phyloP scores from a whole-genome alignment of 1,139 yeast species.

The Zygoascus meyerae region DNA sequence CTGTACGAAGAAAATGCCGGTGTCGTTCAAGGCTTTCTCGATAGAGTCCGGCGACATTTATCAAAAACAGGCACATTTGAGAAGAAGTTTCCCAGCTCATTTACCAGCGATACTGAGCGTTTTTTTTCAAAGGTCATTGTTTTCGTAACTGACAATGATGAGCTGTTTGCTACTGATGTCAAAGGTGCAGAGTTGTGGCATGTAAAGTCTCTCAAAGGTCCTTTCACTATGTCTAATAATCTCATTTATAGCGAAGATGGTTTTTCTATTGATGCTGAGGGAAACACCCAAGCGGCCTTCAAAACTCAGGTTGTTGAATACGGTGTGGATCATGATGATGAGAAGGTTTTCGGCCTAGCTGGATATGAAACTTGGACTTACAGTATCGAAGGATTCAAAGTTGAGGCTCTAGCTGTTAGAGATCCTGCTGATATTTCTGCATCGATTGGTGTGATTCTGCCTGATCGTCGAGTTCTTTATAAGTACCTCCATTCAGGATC shows the following conservation, averaged over 20 bases:
- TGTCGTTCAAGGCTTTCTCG: slow-evolving; percentile 39
- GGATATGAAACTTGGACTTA: slow-evolving; percentile 5
- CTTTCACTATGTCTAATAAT: slow-evolving; percentile 6
- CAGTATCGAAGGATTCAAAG: slow-evolving; percentile 30
- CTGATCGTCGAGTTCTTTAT: slow-evolving; percentile 71
- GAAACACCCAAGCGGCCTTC: slow-evolving; percentile 12
- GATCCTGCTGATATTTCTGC: slow-evolving; percentile 46
- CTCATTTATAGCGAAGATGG: slow-evolving; percentile 14
- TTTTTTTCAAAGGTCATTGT: slow-evolving; percentile 11
- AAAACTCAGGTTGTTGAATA: not conserved
- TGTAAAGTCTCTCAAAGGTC: slow-evolving; percentile 4
- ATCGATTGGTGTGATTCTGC: slow-evolving; percentile 65
- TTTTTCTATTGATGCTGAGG: slow-evolving; percentile 23
- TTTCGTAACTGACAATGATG: slow-evolving; percentile 14
- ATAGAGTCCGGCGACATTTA: slow-evolving; percentile 40
- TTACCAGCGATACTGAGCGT: not conserved
- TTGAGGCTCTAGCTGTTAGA: slow-evolving; percentile 39
- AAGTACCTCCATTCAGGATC: slow-evolving; percentile 78
- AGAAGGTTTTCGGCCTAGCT: slow-evolving; percentile 1
- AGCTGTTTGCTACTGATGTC: slow-evolving; percentile 48
- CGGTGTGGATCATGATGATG: not conserved
- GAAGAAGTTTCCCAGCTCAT: not conserved
- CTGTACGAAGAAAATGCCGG: slow-evolving; percentile 37
- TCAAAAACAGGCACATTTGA: slow-evolving; percentile 17
- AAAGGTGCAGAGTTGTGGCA: slow-evolving; percentile 34